phyloP scores from a whole-genome alignment of 2,329 filamentous ascomycete species.

The Alternaria panax region DNA sequence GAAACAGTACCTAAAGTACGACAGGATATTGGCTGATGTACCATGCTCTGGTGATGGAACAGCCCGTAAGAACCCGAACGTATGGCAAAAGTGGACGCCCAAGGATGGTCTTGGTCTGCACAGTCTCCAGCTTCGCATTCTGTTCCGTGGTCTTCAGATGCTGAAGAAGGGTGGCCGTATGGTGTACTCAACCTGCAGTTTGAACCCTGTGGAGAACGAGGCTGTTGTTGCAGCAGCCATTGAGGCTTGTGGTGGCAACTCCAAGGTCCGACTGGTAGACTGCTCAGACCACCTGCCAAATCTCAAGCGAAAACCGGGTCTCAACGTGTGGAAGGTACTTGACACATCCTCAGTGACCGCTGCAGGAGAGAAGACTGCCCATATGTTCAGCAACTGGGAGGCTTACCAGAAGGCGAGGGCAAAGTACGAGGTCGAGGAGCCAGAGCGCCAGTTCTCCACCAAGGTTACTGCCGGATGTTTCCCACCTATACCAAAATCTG shows the following conservation, averaged over 20 bases:
- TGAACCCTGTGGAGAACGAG: constrained; percentile 98
- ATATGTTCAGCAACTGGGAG: constrained; percentile 81
- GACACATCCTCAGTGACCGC: constrained; percentile 39
- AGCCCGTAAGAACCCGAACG: constrained; percentile 85
- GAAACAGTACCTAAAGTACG: constrained; percentile 88
- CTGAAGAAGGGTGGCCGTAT: constrained; percentile 93
- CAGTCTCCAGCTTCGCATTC: constrained; percentile 84
- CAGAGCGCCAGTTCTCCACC: constrained; percentile 61
- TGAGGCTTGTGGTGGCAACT: constrained; percentile 82
- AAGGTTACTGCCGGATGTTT: constrained; percentile 83
- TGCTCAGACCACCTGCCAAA: constrained; percentile 78
- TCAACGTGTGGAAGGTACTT: constrained; percentile 89
- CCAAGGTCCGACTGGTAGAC: constrained; percentile 84
- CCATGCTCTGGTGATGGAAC: constrained; percentile 97
- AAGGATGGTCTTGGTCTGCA: constrained; percentile 88
- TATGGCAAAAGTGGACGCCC: constrained; percentile 96
- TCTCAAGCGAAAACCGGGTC: constrained; percentile 77
- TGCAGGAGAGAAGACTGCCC: constrained; percentile 72
- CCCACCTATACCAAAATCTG: constrained; percentile 65
- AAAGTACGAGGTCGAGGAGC: constrained; percentile 63
- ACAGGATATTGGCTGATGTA: constrained; percentile 94
- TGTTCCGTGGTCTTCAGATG: constrained; percentile 92
- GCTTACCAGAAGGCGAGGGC: constrained; percentile 76
- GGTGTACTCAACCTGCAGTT: constrained; percentile 97
- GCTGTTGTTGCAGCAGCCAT: constrained; percentile 89